Conservation (phyloP, 495 filamentous ascomycete species). For the Penicillium robsamsonii region DNA sequence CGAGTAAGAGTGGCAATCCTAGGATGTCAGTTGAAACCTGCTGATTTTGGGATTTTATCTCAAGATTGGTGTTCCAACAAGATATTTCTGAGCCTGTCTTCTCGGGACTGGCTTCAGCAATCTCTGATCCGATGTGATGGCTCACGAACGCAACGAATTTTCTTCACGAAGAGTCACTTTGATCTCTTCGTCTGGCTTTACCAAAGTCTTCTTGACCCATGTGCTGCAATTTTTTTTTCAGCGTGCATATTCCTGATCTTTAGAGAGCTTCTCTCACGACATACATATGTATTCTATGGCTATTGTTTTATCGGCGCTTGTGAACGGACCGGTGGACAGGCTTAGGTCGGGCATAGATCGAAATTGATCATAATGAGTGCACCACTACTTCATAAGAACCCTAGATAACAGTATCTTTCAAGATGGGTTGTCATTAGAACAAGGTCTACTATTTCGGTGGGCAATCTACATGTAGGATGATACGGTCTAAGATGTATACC, state of each 20-base stretch:
- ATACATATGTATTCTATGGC: slow-evolving; percentile 38
- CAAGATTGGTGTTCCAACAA: background rate
- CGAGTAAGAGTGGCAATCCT: slow-evolving; percentile 16
- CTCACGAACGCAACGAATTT: slow-evolving; percentile 50
- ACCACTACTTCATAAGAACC: background rate
- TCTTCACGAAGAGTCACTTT: slow-evolving; percentile 26
- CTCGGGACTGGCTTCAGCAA: slow-evolving; percentile 3
- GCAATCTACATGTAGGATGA: background rate
- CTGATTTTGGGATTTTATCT: background rate
- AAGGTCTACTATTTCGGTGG: background rate
- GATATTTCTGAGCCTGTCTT: slow-evolving; percentile 11
- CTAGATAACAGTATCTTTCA: background rate
- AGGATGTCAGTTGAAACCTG: background rate
- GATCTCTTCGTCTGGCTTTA: slow-evolving; percentile 19
- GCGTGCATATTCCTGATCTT: slow-evolving; percentile 44
- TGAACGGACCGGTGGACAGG: slow-evolving; percentile 13
- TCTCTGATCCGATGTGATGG: slow-evolving; percentile 39
- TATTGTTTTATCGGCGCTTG: slow-evolving; percentile 13
- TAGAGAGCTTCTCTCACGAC: slow-evolving; percentile 21
- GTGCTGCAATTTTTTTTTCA: slow-evolving; percentile 40
- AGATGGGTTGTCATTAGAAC: background rate
- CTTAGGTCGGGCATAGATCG: slow-evolving; percentile 12
- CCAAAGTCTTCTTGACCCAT: slow-evolving; percentile 33
- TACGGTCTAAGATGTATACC: no score
- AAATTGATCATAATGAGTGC: slow-evolving; percentile 14